A percentile compares a stretch with the other conserved stretches of the same genome.
phyloP scores from a whole-genome alignment of 2,329 filamentous ascomycete genomes.

The Talaromyces piceae region DNA sequence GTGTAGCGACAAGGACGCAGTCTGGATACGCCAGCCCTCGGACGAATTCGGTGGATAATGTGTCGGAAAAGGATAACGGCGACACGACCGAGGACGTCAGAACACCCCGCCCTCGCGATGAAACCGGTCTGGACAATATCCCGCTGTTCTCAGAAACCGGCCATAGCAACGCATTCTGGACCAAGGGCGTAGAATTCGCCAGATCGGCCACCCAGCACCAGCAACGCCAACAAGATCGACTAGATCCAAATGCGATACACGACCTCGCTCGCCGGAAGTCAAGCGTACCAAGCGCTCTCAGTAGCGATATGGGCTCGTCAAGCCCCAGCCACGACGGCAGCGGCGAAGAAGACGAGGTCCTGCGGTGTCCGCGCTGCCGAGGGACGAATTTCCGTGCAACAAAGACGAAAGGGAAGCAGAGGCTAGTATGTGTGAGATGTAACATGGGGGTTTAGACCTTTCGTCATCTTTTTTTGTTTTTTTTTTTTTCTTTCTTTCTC shows the following conservation, averaged over 20 bases:
- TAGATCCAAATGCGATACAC: background rate
- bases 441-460: conserved; percentile 12
- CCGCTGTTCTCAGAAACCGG: conserved; percentile 39
- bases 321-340: background rate
- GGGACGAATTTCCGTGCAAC: conserved; percentile 57
- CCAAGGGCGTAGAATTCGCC: conserved; percentile 35
- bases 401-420: conserved; percentile 46
- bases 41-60: conserved; percentile 22
- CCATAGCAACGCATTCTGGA: conserved; percentile 50
- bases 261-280: conserved; percentile 22
- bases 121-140: background rate
- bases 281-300: conserved; percentile 50
- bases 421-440: conserved; percentile 56
- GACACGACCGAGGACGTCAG: too few relatives aligned
- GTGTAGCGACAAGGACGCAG: conserved; percentile 20
- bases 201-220: conserved; percentile 23
- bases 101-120: conserved; percentile 19
- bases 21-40: conserved; percentile 20
- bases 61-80: conserved; percentile 17
- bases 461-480: background rate
- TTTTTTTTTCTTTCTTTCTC: background rate
- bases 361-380: conserved; percentile 53
- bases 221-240: background rate
- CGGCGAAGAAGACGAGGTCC: conserved; percentile 21
- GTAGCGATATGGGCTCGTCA: conserved; percentile 46